Evolutionary conservation across 768 basidiomycete species (phyloP).

Genomic region (Xerocomus potaroensis): DNA sequence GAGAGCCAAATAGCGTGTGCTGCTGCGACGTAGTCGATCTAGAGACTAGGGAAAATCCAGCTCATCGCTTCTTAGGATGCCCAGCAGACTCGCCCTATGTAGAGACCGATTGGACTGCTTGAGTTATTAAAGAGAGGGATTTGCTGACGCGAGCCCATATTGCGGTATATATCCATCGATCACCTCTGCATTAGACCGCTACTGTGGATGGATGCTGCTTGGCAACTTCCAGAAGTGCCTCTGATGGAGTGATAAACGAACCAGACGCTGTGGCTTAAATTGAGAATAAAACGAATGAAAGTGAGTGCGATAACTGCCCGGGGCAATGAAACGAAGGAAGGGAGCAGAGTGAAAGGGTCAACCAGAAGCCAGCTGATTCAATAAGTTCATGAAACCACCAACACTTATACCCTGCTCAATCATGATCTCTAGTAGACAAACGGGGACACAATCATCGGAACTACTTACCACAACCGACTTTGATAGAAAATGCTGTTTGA

Average conservation of each 20-base stretch:
- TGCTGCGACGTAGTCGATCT: conserved; percentile 28
- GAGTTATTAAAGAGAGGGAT: conserved; percentile 14
- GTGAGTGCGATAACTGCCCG: conserved; percentile 19
- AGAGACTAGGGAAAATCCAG: conserved; percentile 16
- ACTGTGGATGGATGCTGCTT: conserved; percentile 21
- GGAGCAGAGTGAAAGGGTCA: background rate
- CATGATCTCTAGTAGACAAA: too few species aligned
- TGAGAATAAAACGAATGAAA: background rate
- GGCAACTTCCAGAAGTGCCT: conserved; percentile 29
- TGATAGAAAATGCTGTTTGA: too few species aligned
- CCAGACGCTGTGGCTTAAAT: conserved; percentile 9
- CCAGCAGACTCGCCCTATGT: conserved; percentile 19
- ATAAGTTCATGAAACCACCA: too few species aligned
- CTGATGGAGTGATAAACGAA: conserved; percentile 24
- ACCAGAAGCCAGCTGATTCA: background rate
- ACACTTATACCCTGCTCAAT: too few species aligned
- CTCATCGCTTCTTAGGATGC: background rate
- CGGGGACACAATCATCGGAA: too few species aligned
- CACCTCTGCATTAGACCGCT: conserved; percentile 19
- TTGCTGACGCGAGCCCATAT: conserved; percentile 29
- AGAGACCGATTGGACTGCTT: conserved; percentile 22
- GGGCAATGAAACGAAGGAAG: conserved; percentile 6
- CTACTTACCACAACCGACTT: too few species aligned
- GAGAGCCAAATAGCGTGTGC: conserved; percentile 30
- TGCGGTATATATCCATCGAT: conserved; percentile 30